Base-by-base conservation (phyloP, 495 filamentous ascomycete genomes). In the Lasiosphaeris hirsuta region DNA sequence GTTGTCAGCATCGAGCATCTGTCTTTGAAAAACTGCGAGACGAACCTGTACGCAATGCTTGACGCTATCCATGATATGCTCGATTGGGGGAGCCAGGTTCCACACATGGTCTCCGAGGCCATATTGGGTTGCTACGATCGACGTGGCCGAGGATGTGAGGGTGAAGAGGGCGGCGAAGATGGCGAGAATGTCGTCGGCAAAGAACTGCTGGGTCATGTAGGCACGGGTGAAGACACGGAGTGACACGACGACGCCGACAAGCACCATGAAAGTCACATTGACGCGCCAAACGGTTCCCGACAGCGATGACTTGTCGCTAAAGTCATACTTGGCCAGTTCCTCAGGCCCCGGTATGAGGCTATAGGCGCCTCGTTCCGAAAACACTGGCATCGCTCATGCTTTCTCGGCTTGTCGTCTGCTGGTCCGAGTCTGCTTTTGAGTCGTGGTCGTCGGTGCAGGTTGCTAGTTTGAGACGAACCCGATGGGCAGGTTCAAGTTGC, bases 51-150 rank as follows among this genome's bases (percentile, higher is more conserved):
- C 60, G 38, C 62, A 64, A 0, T 49, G 44, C 13, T 48, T 64
- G 33, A 64, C 14, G 6, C 14, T 53, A 7, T 56, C 38, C 10
- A 59, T 30, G 10, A 66, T 60, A 30, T 57, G 49, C 10, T 44
- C 47, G 15, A 61, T 11, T 4, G 64, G 57, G 10, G 33, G 35
- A 3, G 48, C 41, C 10, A 70, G 54, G 46, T 70, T 70, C 68
- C 65, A 68, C 7, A 68, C 55, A 35, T 70, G 68, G 42, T 62
- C 43, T 1, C 68, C 68, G 19, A 70, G 63, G 3, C 68, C 68
- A 15, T 54, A 64, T 3, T 45, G 6, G 1, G 64, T 63, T 1
- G 64, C 68, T 9, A 50, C 51, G 0, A 70, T 45, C 0, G 57
- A 40, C 5, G 57, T 58, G n/a, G 54, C 42, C 9, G 65, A 57